Base-by-base conservation (phyloP, 2,329 filamentous ascomycete genomes). In the Ophiosphaerella herpotricha region DNA sequence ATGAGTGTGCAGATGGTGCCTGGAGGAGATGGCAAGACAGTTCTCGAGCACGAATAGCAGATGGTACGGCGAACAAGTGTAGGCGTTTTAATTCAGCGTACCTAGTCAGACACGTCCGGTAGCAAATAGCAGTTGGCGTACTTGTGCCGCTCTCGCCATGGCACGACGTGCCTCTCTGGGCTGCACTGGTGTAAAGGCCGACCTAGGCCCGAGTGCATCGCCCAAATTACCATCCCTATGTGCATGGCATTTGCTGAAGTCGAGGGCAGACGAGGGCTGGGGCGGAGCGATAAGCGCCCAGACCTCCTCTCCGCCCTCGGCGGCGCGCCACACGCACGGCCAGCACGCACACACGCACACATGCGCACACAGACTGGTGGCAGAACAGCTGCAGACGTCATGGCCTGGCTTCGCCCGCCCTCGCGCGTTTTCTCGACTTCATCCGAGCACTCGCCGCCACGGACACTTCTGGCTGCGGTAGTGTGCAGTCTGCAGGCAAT, bases 11-110 rank as follows among this genome's bases (percentile, higher is more conserved):
- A 72, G 68, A 70, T 71, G 67, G 65, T 71, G 13, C 68, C 68
- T 3, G 68, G 68, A 44, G 70, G 67, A 39, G 65, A 71, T 40
- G 69, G 66, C 9, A 57, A 65, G 43, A 61, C 57, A 11, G 56
- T 64, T 18, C 54, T 69, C 13, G 64, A 64, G 40, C 60, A 66
- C 16, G 61, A 69, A 36, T 55, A 60, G 38, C 16, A 40, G 31
- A 34, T 7, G 29, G 24, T 6, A 31, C n/a, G 43, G 26, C 4
- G 4, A 21, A 21, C 4, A 21, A 21, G 18, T 21, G 18, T 21
- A 3, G 18, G 18, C 18, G 18, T 4, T 21, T 21, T 21, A 21
- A 21, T 21, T 21, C 4, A 3, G 35, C n/a, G 14, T 18, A 12
- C 6, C n/a, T 12, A 7, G 14, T 18, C 14, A 18, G 35, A 37